Base-by-base conservation (phyloP, 306 rosid species). In the Rosa persica region DNA sequence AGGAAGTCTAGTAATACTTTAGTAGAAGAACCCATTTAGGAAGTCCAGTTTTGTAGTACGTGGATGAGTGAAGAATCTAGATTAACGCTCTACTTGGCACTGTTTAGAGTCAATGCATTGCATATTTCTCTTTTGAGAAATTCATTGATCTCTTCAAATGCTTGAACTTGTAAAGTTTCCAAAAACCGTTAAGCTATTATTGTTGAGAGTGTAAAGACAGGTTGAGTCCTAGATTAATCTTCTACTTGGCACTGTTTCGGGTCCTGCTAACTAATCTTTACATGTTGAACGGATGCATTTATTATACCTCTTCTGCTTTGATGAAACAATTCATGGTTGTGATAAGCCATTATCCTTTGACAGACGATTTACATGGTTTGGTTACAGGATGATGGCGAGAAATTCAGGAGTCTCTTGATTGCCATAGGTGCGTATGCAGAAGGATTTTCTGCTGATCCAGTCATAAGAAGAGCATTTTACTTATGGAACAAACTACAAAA, bases 381-480 rank as follows among this genome's bases (percentile, higher is more conserved):
- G 39, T 65, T 69, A 57, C 91, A 94, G 98, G 98, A 95, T 73
- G 55, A 88, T 22, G 98, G 98, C 64, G 90, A 80, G 74, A 83
- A 78, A 68, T 85, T 82, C 71, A 68, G 48, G 7, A 83, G 87
- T 81, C 85, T 81, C 64, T 39, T 85, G 57, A 72, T 75, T 3
- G 98, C 98, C 17, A 88, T 95, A 72, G 76, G 97, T 85, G 98
- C 97, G 27, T 92, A 94, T 22, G 98, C 98, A 3, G 97, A 95
- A 82, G 96, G 98, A 78, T 91, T 89, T 79, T 92, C 97, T 3
- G 94, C 97, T 20, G 93, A 95, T 80, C 91, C 96, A 38, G 70
- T 91, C 49, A 89, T 92, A 65, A 88, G 93, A 71, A 88, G 93
- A 85, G 87, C 90, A 13, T 73, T 80, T 71, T 81, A 81, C 84